Base-by-base conservation (phyloP, 257 asterid genomes). In the Penstemon eatonii region DNA sequence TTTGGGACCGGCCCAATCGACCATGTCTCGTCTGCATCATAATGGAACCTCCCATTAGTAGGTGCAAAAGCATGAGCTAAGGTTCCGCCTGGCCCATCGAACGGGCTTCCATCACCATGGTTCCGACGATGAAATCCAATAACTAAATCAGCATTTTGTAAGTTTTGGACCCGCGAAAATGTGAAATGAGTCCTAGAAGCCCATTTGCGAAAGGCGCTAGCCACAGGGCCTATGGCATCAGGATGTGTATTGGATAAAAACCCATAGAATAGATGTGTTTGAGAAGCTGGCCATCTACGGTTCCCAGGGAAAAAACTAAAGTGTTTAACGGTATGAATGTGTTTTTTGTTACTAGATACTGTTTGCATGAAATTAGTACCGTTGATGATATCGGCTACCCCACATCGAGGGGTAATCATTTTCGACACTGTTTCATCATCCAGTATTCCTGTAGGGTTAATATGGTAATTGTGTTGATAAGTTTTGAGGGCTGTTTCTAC, bases 11-110 rank as follows among this genome's bases (percentile, higher is more conserved):
- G 39, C 5, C 63, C 79, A 5, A 37, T 8, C 3, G 71, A 57
- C 73, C 78, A 80, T 5, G 1, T 4, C 55, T 77, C 82, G 8
- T 67, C 82, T 1, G 74, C 75, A 43, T 80, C 78, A 39, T 15
- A 76, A 40, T 70, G 81, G 41, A 76, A 69, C 51, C 75, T 62
- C 6, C 83, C 86, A 11, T 63, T 15, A 3, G 69, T 59, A 3
- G 82, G 84, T 5, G 71, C 25, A 5, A 53, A 70, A 0, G 87
- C 76, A 10, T 82, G 87, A 3, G 87, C 87, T 39, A 76, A 11
- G 2, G 13, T 47, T 33, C 79, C 80, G 0, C 82, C 82, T 0
- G 39, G 75, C n/a, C 84, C 80, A 2, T 81, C 83, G 13, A 81
- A 81, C 0, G 81, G 73, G 6, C 10, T 1, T 3, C 72, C 64